Evolutionary conservation across 768 basidiomycete genomes (phyloP).

Genomic region (Naganishia vaughanmartiniae): DNA sequence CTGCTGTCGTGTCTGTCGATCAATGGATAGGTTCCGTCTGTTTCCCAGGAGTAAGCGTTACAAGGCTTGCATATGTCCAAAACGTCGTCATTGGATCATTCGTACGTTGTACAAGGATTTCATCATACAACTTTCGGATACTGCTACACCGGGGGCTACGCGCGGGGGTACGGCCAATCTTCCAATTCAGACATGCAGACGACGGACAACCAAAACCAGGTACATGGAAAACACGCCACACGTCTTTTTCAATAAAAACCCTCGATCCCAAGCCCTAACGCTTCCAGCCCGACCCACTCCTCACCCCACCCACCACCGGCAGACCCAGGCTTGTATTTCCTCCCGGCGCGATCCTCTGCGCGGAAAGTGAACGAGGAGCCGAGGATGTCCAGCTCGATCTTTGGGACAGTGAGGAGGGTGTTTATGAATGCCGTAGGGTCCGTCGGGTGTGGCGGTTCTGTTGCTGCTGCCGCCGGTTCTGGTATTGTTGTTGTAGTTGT

Average conservation of each 20-base stretch:
- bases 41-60: no score
- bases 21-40: no score
- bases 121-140: no score
- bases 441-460: neutral
- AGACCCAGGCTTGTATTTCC: slow-evolving; percentile 43
- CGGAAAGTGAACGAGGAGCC: slow-evolving; percentile 42
- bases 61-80: no score
- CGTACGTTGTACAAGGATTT: no score
- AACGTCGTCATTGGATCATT: no score
- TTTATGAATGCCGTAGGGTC: slow-evolving; percentile 26
- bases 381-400: slow-evolving; percentile 41
- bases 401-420: slow-evolving; percentile 31
- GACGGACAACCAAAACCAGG: no score
- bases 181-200: no score
- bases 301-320: slow-evolving; percentile 47
- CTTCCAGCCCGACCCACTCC: slow-evolving; percentile 39
- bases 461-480: neutral
- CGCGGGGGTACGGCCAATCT: no score
- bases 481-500: neutral
- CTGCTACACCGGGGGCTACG: no score
- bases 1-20: no score
- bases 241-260: neutral
- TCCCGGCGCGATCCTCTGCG: slow-evolving; percentile 46
- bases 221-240: no score
- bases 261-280: neutral